Base-by-base conservation (phyloP, 2,329 filamentous ascomycete species). In the Trichoderma pleuroti region DNA sequence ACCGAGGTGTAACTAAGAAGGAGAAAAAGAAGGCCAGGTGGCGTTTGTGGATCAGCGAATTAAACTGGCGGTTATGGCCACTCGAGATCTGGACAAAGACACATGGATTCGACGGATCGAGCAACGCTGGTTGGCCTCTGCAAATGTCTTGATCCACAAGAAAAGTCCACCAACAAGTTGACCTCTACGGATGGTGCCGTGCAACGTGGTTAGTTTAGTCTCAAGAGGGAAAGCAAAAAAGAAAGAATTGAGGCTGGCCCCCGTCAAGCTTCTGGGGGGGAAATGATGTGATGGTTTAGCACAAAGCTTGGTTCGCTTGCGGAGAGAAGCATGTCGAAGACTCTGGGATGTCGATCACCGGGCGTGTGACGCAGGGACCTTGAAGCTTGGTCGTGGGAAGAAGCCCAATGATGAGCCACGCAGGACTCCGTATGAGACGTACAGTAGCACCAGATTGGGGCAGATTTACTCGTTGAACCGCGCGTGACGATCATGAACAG, bases 141-240 rank as follows among this genome's bases (percentile, higher is more conserved):
- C 24, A 28, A n/a, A 52, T 28, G 49, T 28, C 49, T 56, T 56
- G 56, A 34, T 54, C 56, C 18, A 65, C 56, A 9, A 59, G 28
- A 59, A 59, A 21, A 18, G n/a, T 21, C 46, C 56, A 14, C n/a
- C 28, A n/a, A 42, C n/a, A 62, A 60, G 54, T 26, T 39, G 36
- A 59, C 34, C 54, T 30, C 39, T 12, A 57, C 68, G 68, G 68
- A 66, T 66, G 62, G 68, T 56, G 62, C 68, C 68, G 68, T 65
- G 30, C 34, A 49, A 26, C 61, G 39, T 42, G 36, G 21, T 39
- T n/a, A 56, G 67, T 14, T 39, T n/a, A 56, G 67, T 24, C 57
- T 42, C 59, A 62, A 26, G 36, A 49, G 56, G 18, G n/a, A 32
- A 59, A 14, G 28, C 21, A 4, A 46, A 4, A 46, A 62, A 30